phyloP scores from a whole-genome alignment of 202 grass and related monocot genomes.

The Bolboschoenoplectus hybrid region DNA sequence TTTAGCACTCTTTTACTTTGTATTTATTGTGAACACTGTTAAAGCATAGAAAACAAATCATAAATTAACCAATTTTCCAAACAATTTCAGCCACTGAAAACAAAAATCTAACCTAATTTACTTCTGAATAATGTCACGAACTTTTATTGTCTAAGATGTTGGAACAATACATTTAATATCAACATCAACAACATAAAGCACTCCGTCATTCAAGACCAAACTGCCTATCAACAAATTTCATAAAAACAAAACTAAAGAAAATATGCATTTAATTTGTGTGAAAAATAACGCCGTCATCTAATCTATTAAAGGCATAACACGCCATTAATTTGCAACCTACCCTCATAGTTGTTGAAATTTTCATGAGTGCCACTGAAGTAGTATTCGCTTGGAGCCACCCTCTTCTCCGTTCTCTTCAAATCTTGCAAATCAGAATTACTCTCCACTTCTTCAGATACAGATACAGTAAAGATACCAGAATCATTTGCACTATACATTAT shows the following conservation, averaged over 20 bases:
- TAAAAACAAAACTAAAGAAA: neutral
- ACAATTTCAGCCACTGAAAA: neutral
- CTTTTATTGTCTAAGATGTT: neutral
- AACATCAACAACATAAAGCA: neutral
- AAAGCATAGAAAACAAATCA: neutral
- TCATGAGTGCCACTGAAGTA: neutral
- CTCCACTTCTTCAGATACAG: neutral
- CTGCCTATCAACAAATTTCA: neutral
- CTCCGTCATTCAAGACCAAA: neutral
- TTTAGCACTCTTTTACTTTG: neutral
- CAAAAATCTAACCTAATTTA: neutral
- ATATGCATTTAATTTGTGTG: neutral
- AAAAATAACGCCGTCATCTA: neutral
- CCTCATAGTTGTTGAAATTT: conserved; percentile 10
- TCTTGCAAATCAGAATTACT: conserved; percentile 21
- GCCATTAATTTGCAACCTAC: conserved; percentile 17
- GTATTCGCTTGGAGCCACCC: neutral
- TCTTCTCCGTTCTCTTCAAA: neutral
- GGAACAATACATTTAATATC: neutral
- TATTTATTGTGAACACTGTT: neutral
- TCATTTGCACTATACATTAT: neutral
- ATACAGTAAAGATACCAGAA: neutral
- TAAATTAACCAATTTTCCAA: neutral
- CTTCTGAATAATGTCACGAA: neutral
- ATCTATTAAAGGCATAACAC: neutral